Evolutionary conservation across 257 asterid species (phyloP), one percentile per base, ranked within the genome.

Genomic region (Striga asiatica): DNA sequence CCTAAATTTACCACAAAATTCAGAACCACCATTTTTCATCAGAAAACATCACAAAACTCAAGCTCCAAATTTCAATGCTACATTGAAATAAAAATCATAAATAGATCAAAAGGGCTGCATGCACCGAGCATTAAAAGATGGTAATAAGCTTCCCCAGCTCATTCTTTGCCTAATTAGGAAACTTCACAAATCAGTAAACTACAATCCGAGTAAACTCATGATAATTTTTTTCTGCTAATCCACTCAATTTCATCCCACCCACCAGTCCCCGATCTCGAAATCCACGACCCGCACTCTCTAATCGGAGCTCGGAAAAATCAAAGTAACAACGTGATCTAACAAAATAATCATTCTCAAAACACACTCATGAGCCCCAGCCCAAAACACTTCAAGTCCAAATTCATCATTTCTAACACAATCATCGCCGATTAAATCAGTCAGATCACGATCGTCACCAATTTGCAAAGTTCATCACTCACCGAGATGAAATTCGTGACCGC

Each of bases 401-500:
- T 53, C 60, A 29, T 10, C 9, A 5, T 17, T 13, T 38, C 8
- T 6, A 41, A 18, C 42, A 56, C 31, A 29, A 28, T 47, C 31
- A 56, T 60, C 45, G 0, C 37, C 35, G 41, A 34, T 22, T 27
- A 16, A 59, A 73, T 14, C 7, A 39, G 16, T 22, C 29, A 58
- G 77, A 74, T 65, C 71, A n/a, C 5, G 20, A 64, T 8, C 14
- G 8, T 21, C 7, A 10, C 51, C 12, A 60, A 69, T 38, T 49
- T 37, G 0, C 25, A 39, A 58, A 50, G 46, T 14, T 35, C 6
- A 42, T 6, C n/a, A 77, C 88, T 71, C 53, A 88, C 97, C 97
- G 12, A 88, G 95, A 60, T 88, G 97, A 66, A 88, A 88, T 77
- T 75, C 83, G 71, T 88, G 97, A 41, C 97, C 95, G 51, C 97